Evolutionary conservation across 148 eudicot species (phyloP).

Genomic region (Vaccinium myrtillus): DNA sequence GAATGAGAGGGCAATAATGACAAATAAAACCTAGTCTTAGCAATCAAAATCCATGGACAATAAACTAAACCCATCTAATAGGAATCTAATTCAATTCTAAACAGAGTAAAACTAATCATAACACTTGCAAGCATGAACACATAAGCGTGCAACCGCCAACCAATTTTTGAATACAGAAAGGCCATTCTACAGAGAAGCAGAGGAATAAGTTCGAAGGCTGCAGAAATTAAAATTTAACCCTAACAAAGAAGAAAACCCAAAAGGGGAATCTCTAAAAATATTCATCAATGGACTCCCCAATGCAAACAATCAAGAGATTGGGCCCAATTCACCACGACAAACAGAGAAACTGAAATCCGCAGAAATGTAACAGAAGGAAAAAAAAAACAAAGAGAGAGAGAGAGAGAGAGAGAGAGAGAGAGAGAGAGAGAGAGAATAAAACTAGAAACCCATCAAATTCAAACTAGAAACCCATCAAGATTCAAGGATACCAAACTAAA

Average conservation of each 20-base stretch:
- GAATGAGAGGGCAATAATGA: background rate
- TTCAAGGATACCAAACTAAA: background rate
- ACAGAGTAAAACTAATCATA: background rate
- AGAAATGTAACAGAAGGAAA: too few species aligned
- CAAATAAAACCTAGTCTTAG: background rate
- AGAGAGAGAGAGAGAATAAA: background rate
- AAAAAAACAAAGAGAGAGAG: background rate
- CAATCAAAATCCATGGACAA: background rate
- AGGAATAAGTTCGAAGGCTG: background rate
- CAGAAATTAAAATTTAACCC: background rate
- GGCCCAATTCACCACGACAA: background rate
- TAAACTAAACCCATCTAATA: background rate
- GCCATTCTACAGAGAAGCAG: background rate
- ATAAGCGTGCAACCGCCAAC: background rate
- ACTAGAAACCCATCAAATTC: background rate
- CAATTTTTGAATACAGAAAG: background rate
- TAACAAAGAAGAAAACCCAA: background rate
- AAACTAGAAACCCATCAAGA: background rate
- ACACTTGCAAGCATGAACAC: background rate
- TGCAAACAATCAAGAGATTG: background rate
- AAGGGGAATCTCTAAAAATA: constrained; percentile 8
- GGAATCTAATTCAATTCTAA: background rate
- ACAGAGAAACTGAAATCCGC: background rate
- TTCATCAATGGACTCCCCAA: constrained; percentile 3
- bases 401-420: background rate